phyloP scores from a whole-genome alignment of 129 eudicot genomes.

The Flaveria linearis region DNA sequence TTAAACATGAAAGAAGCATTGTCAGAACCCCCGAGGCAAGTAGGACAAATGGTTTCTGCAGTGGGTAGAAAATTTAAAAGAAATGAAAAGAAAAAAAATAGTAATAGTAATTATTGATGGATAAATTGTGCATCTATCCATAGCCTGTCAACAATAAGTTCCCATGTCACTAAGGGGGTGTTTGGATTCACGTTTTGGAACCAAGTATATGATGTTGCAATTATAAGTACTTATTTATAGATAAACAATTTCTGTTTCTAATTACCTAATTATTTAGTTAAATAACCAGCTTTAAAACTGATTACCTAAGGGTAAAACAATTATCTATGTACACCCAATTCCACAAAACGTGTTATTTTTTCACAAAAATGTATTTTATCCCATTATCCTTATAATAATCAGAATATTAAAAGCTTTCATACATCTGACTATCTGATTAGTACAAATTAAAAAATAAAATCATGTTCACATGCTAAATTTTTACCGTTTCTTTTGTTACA shows the following conservation, averaged over 20 bases:
- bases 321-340: not conserved
- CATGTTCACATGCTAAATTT: not conserved
- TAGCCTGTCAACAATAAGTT: slow-evolving; percentile 23
- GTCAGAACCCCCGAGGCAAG: slow-evolving; percentile 66
- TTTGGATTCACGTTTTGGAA: slow-evolving; percentile 4
- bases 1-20: slow-evolving; percentile 69
- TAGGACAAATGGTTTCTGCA: slow-evolving; percentile 77
- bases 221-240: not conserved
- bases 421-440: not conserved
- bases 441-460: not conserved
- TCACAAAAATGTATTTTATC: not conserved
- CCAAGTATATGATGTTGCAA: not conserved
- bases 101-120: not conserved
- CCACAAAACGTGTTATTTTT: not conserved
- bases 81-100: not conserved
- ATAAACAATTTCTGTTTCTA: not conserved
- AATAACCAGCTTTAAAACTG: not conserved
- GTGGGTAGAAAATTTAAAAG: slow-evolving; percentile 13
- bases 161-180: slow-evolving; percentile 1
- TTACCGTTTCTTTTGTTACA: not conserved
- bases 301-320: not conserved
- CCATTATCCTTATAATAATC: not conserved
- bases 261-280: not conserved
- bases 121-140: slow-evolving; percentile 9
- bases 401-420: not conserved